A percentile compares a stretch with the other conserved stretches of the same genome.
Conservation (phyloP, 768 basidiomycete genomes). For the Pisolithus microcarpus region DNA sequence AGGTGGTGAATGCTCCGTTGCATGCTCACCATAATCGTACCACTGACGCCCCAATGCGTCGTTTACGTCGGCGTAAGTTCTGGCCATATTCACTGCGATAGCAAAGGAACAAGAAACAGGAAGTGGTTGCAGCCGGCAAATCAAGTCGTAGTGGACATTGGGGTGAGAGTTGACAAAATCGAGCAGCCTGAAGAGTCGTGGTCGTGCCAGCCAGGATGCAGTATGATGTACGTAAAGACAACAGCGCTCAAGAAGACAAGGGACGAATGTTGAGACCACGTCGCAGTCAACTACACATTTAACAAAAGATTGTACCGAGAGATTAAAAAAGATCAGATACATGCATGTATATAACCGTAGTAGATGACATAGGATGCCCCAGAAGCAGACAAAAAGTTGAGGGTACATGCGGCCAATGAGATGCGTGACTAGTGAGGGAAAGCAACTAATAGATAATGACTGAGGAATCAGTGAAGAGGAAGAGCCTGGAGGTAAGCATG, state of each 20-base stretch:
- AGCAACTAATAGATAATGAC: constrained; percentile 23
- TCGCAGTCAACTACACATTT: background rate
- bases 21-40: constrained; percentile 53
- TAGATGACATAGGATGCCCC: constrained; percentile 20
- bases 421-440: constrained; percentile 17
- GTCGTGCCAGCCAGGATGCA: background rate
- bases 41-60: constrained; percentile 49
- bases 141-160: constrained; percentile 20
- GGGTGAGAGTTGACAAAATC: constrained; percentile 13
- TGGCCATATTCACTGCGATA: constrained; percentile 34
- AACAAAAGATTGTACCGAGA: constrained; percentile 13
- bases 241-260: too few relatives aligned
- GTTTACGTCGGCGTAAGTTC: constrained; percentile 52
- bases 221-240: too few relatives aligned
- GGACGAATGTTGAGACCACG: too few relatives aligned
- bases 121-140: constrained; percentile 8
- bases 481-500: constrained; percentile 8
- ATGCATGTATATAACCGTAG: constrained; percentile 14
- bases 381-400: constrained; percentile 18
- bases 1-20: background rate
- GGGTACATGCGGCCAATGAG: constrained; percentile 25
- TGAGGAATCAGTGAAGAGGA: background rate
- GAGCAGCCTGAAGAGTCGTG: constrained; percentile 16
- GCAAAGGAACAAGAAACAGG: constrained; percentile 12
- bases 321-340: constrained; percentile 13